Conservation (phyloP, 202 grass and related monocot genomes). For the Cymbopogon flexuosus region DNA sequence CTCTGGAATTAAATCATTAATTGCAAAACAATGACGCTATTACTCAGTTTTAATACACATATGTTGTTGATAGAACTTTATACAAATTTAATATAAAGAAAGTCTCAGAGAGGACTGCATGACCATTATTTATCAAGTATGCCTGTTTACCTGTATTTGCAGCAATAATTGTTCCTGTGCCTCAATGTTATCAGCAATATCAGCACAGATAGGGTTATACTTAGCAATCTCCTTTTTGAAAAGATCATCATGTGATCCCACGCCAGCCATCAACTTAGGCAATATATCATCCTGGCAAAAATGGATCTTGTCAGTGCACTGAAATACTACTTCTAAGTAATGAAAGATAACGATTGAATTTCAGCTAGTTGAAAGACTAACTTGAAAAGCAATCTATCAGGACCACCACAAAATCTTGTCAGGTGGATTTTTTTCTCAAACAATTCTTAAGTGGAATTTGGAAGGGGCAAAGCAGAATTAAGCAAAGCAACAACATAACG, state of each 20-base stretch:
- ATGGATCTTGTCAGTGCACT: conserved; percentile 16
- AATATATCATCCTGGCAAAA: conserved; percentile 85
- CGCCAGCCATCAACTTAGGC: conserved; percentile 84
- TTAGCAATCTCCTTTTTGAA: conserved; percentile 94
- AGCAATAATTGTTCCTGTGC: conserved; percentile 88
- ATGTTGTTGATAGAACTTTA: background rate
- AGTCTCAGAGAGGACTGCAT: background rate
- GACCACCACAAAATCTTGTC: conserved; percentile 3
- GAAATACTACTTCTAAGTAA: conserved; percentile 17
- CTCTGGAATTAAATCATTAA: background rate
- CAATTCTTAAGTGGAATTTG: conserved; percentile 5
- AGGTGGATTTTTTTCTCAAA: background rate
- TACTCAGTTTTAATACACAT: background rate
- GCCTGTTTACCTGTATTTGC: conserved; percentile 74
- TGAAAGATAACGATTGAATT: conserved; percentile 20
- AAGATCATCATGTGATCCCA: conserved; percentile 89
- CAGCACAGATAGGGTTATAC: conserved; percentile 81
- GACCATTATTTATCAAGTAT: conserved; percentile 18
- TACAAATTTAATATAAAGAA: conserved; percentile 8
- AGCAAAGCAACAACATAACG: conserved; percentile 22
- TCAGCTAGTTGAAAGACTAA: conserved; percentile 23
- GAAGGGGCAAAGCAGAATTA: background rate
- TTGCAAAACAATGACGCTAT: background rate
- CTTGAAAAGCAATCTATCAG: conserved; percentile 17
- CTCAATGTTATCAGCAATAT: conserved; percentile 87